These are phyloP conservation scores for Puccinia sorghi DNA, from an alignment of 1,284 basidiomycete genomes.

Conservation along the genomic window DNA sequence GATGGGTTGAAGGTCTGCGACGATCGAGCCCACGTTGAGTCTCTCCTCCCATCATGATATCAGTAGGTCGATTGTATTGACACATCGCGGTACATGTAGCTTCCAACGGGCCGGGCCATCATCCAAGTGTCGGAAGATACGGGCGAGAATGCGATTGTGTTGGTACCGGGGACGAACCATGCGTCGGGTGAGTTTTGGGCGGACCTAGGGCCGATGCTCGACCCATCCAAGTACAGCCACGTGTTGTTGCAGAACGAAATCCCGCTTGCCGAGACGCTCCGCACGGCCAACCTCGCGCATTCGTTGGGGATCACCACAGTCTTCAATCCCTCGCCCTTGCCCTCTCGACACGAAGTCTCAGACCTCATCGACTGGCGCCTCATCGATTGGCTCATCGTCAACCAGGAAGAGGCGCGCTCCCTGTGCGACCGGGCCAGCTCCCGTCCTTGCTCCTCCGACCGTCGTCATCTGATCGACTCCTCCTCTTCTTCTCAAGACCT, in stretches of 20 bases:
- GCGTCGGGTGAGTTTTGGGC: conserved; percentile 3
- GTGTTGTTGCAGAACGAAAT: conserved; percentile 42
- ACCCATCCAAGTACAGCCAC: conserved; percentile 12
- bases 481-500: not conserved
- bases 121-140: conserved; percentile 26
- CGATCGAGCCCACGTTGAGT: conserved; percentile 4
- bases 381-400: conserved; percentile 45
- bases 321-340: conserved; percentile 42
- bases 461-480: too few relatives aligned
- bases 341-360: conserved; percentile 3
- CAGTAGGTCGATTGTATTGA: too few relatives aligned
- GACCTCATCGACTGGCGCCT: conserved; percentile 7
- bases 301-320: conserved; percentile 17
- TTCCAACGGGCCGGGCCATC: conserved; percentile 37
- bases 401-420: conserved; percentile 29
- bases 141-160: conserved; percentile 37
- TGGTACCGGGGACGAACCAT: conserved; percentile 35
- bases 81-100: not conserved
- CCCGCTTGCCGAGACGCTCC: conserved; percentile 25
- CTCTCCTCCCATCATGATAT: not conserved
- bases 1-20: conserved; percentile 23
- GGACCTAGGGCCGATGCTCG: not conserved
- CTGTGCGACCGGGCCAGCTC: not conserved
- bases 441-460: not conserved
- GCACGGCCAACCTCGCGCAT: not conserved